Percentiles rank a stretch among this genome's conserved stretches.
phyloP scores from a whole-genome alignment of 305 asterid species.

The Nicotiana rustica region DNA sequence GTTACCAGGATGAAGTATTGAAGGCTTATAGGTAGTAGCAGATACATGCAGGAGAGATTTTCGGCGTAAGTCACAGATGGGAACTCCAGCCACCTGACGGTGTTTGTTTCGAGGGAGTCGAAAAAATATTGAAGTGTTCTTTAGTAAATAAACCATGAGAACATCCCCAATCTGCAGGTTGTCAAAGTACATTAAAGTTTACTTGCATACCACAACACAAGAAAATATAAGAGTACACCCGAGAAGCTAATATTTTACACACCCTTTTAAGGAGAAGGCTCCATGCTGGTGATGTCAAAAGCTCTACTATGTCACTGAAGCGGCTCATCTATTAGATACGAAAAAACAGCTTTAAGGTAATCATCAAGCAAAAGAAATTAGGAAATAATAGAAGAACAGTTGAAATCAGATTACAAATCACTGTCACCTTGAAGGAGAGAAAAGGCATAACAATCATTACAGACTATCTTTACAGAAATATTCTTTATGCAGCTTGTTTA shows the following conservation, averaged over 20 bases:
- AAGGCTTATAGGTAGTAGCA: constrained; percentile 34
- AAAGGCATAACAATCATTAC: not conserved
- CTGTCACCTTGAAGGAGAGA: not conserved
- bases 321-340: constrained; percentile 53
- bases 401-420: not conserved
- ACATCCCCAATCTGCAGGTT: constrained; percentile 74
- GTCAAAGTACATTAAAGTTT: constrained; percentile 28
- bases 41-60: constrained; percentile 39
- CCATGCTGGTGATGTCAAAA: constrained; percentile 72
- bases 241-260: constrained; percentile 37
- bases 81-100: constrained; percentile 75
- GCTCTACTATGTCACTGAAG: constrained; percentile 58
- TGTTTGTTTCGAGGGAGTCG: constrained; percentile 65
- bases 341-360: constrained; percentile 30
- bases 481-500: not conserved
- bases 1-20: constrained; percentile 52
- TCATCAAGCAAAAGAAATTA: not conserved
- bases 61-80: constrained; percentile 56
- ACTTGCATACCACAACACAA: constrained; percentile 6
- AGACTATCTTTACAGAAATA: not conserved
- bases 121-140: constrained; percentile 69
- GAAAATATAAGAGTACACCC: constrained; percentile 15
- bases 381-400: not conserved
- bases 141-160: constrained; percentile 72
- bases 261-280: constrained; percentile 65